These are phyloP conservation scores for Lipomyces sp. DNA, from an alignment of 805 yeast species.

Conservation along the genomic window DNA sequence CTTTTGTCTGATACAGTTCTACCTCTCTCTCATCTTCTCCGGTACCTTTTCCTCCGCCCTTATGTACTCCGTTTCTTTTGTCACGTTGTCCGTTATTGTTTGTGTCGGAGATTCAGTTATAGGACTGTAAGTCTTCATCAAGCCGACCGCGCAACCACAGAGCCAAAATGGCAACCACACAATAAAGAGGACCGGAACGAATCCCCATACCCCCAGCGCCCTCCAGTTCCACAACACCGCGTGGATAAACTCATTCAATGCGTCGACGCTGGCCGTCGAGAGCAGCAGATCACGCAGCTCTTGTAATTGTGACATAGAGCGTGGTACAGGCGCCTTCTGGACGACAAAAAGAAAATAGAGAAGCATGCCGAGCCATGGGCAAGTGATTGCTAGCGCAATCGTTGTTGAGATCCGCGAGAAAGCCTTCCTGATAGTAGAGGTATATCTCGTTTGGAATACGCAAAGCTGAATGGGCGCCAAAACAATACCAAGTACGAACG, in stretches of 20 bases:
- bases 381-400: constrained; percentile 37
- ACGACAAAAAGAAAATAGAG: constrained; percentile 36
- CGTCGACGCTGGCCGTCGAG: background rate
- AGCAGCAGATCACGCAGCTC: constrained; percentile 6
- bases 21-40: background rate
- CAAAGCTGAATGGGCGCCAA: constrained; percentile 68
- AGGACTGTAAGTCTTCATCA: no score
- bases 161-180: constrained; percentile 89
- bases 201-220: constrained; percentile 77
- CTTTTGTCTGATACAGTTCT: background rate
- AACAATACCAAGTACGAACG: constrained; percentile 65
- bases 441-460: background rate
- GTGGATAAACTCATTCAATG: constrained; percentile 4
- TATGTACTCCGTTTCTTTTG: background rate
- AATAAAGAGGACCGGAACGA: constrained; percentile 45
- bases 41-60: background rate
- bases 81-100: no score
- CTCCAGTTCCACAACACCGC: constrained; percentile 58
- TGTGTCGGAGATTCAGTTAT: no score
- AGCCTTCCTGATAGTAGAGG: constrained; percentile 33
- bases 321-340: constrained; percentile 40
- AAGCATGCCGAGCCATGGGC: constrained; percentile 47
- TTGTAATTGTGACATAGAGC: background rate
- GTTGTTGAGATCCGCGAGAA: constrained; percentile 27
- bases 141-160: constrained; percentile 25